Conservation (phyloP, 352 stramenopile genomes). For the Globisporangium viniferum region DNA sequence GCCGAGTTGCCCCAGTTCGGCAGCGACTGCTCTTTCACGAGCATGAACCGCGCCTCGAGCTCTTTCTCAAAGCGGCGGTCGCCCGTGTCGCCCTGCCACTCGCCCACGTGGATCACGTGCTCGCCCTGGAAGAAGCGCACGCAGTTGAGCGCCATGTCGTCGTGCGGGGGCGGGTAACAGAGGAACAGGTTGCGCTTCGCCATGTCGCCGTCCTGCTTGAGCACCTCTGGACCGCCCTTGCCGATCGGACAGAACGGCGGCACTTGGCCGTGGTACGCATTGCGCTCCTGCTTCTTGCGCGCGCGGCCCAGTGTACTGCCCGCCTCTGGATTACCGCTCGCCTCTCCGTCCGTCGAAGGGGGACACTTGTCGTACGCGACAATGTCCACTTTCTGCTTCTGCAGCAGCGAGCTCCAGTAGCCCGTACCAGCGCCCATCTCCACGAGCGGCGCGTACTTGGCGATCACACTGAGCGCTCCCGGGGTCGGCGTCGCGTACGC, state of each 20-base stretch:
- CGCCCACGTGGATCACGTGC: conserved; percentile 63
- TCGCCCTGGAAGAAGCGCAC: conserved; percentile 62
- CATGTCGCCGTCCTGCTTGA: conserved; percentile 33
- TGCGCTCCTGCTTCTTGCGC: conserved; percentile 26
- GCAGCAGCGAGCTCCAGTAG: conserved; percentile 85
- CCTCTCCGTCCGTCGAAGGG: conserved; percentile 23
- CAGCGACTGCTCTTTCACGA: conserved; percentile 52
- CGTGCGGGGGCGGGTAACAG: conserved; percentile 63
- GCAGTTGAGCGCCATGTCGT: conserved; percentile 59
- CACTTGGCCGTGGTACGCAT: conserved; percentile 64
- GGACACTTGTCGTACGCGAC: conserved; percentile 62
- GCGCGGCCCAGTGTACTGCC: conserved; percentile 3
- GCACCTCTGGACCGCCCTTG: conserved; percentile 52
- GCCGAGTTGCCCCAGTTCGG: conserved; percentile 82
- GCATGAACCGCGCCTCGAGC: conserved; percentile 45
- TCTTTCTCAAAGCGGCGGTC: conserved; percentile 65
- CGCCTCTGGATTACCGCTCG: background rate
- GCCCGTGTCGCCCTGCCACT: conserved; percentile 79
- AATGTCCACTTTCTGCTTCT: conserved; percentile 66
- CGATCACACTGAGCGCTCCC: conserved; percentile 46
- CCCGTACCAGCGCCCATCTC: conserved; percentile 89
- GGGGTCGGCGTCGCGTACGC: conserved; percentile 64
- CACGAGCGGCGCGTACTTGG: conserved; percentile 63
- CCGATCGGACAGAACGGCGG: conserved; percentile 61
- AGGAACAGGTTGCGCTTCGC: conserved; percentile 52